Base-by-base conservation (phyloP, 345 rosid species). In the Salix purpurea region DNA sequence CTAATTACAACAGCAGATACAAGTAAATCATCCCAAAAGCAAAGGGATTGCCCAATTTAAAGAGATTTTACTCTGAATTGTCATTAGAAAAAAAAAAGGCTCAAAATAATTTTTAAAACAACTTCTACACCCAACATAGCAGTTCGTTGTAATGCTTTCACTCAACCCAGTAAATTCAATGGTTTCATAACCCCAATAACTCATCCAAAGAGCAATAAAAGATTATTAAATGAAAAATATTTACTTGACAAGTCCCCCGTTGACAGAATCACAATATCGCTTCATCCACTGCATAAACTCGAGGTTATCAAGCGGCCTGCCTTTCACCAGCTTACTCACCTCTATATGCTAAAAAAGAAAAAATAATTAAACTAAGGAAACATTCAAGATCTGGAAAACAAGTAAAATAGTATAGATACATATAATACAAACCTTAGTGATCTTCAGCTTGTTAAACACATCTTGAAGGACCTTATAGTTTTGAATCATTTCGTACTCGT, bases 251-350 rank as follows among this genome's bases (percentile, higher is more conserved):
- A 72, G 80, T 50, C 92, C 91, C 42, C 97, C 97, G 21, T 85
- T 87, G 5, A 91, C 89, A 67, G 98, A 89, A 86, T 96, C 99
- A 18, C 94, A 94, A 82, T 94, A 94, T 54, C 87, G 88, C 86
- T 96, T 96, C 99, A 96, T 80, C 99, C 99, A 96, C 72, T 94
- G 98, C 90, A 92, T 94, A 64, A 96, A 96, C 87, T 94, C 99
- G 91, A 96, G 79, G 80, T 96, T 96, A 73, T 96, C 99, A 71
- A 96, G 90, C 54, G 99, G 97, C 74, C 98, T 89, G 58, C 99
- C 98, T 76, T 96, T 96, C 74, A 92, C 91, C 8, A 96, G 89
- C 83, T 94, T 96, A 80, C 82, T 92, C 82, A 96, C 99, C 32
- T 96, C 98, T 0, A 96, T 89, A 78, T 96, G 92, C 99, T 96